Evolutionary conservation across 768 basidiomycete species (phyloP).

Genomic region (Mycena amicta): DNA sequence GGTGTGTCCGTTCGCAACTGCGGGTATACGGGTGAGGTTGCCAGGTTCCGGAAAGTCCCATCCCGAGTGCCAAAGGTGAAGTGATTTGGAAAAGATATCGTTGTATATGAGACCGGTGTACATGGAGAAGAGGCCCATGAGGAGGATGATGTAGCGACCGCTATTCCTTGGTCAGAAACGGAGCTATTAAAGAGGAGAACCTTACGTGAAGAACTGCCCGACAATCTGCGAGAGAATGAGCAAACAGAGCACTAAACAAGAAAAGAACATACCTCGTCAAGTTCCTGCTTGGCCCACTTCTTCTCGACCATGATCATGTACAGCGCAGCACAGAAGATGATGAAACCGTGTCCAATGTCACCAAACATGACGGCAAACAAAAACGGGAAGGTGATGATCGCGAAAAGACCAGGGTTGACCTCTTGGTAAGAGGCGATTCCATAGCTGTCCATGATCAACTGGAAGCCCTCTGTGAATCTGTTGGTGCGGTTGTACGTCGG

Average conservation of each 20-base stretch:
- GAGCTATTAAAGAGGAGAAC: constrained; percentile 26
- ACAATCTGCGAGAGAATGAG: too few relatives aligned
- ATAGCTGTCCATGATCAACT: constrained; percentile 97
- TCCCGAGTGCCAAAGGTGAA: constrained; percentile 85
- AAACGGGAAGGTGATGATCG: constrained; percentile 93
- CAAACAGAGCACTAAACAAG: too few relatives aligned
- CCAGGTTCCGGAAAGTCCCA: constrained; percentile 71
- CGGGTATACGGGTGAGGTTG: constrained; percentile 48
- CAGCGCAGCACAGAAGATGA: constrained; percentile 75
- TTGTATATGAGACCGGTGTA: constrained; percentile 99
- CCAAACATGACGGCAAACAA: constrained; percentile 99
- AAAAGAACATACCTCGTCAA: too few relatives aligned
- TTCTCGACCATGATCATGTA: constrained; percentile 89
- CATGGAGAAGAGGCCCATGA: constrained; percentile 97
- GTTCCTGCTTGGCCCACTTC: constrained; percentile 68
- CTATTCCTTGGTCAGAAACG: too few relatives aligned
- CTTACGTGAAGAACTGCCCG: constrained; percentile 92
- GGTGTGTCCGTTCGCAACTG: constrained; percentile 60
- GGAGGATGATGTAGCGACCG: constrained; percentile 96
- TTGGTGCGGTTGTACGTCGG: constrained; percentile 95
- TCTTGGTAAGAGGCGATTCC: constrained; percentile 95
- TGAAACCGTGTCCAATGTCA: constrained; percentile 93
- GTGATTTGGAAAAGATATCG: constrained; percentile 94
- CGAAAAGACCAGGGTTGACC: constrained; percentile 94
- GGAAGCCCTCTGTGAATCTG: constrained; percentile 96